Base-by-base conservation (phyloP, 106 monocot species). In the Allium sativum region DNA sequence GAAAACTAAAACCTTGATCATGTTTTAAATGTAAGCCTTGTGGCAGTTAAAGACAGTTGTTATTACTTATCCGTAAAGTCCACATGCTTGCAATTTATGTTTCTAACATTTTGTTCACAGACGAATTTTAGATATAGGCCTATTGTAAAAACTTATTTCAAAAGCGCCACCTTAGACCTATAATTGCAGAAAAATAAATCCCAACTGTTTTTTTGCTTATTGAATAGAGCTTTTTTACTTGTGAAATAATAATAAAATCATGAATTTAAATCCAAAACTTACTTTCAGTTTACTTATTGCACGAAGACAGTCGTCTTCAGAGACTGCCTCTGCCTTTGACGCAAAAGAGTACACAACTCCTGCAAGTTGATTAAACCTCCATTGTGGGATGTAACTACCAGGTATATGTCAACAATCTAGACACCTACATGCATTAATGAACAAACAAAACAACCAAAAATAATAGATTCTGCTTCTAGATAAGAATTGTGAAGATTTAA, bases 241-340 rank as follows among this genome's bases (percentile, higher is more conserved):
- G 31, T 31, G 31, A 31, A 1, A 31, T 5, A 31, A 31, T 5
- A 1, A 31, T 31, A 1, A 31, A 31, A 31, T 5, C 31, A 5
- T 31, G 31, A 31, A 31, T 3, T 31, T 31, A 31, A 31, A n/a
- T 41, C 21, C 6, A 7, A 56, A 19, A 7, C 1, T 47, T 78
- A 87, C 96, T 87, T 96, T 91, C 59, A 96, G 76, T 66, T 90
- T 96, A 68, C 75, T 91, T 75, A 96, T 96, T 44, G 96, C 96
- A 61, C 96, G 90, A 44, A 91, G 56, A 42, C 96, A 96, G 64
- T 96, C 96, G 80, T 96, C 96, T 78, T 91, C 90, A 65, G 96
- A 82, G 45, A 96, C 68, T 48, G 84, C 64, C 44, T 91, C 90
- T 65, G 64, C 67, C 79, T 87, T 64, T 78, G 84, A 76, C 87